These are phyloP conservation scores for Sarcocystis neurona DNA, from an alignment of 169 alveolate species.

Conservation along the genomic window DNA sequence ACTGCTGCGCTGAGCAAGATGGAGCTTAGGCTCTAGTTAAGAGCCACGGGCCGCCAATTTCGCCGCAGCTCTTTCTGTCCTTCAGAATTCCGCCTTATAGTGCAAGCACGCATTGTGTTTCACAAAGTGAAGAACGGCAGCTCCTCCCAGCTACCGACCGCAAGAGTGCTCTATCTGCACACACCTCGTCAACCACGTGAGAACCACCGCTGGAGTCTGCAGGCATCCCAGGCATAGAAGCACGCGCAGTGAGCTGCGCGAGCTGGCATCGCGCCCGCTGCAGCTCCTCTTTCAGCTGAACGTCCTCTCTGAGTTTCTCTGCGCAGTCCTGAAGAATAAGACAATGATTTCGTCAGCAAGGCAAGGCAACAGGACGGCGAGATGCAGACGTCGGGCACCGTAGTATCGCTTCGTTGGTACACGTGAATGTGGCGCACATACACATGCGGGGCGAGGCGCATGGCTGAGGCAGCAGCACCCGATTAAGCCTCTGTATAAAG, in stretches of 20 bases:
- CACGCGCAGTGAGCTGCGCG: background rate
- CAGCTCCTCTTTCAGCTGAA: background rate
- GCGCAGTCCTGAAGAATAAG: background rate
- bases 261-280: background rate
- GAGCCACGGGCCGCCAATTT: too few relatives aligned
- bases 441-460: background rate
- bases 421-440: background rate
- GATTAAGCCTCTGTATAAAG: too few relatives aligned
- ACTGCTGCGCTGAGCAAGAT: too few relatives aligned
- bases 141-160: background rate
- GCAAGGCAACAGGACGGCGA: too few relatives aligned
- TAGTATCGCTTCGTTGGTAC: too few relatives aligned
- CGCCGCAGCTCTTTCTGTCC: too few relatives aligned
- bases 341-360: too few relatives aligned
- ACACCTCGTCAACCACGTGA: background rate
- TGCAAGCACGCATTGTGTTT: background rate
- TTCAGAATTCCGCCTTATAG: too few relatives aligned
- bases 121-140: background rate
- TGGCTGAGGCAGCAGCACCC: background rate
- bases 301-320: background rate
- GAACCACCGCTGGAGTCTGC: background rate
- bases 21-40: too few relatives aligned
- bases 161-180: background rate
- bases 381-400: too few relatives aligned
- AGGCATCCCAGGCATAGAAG: background rate